Evolutionary conservation across 805 yeast genomes (phyloP), one percentile per base, ranked within the genome.

Genomic region (Tanozyma kutaoensis): DNA sequence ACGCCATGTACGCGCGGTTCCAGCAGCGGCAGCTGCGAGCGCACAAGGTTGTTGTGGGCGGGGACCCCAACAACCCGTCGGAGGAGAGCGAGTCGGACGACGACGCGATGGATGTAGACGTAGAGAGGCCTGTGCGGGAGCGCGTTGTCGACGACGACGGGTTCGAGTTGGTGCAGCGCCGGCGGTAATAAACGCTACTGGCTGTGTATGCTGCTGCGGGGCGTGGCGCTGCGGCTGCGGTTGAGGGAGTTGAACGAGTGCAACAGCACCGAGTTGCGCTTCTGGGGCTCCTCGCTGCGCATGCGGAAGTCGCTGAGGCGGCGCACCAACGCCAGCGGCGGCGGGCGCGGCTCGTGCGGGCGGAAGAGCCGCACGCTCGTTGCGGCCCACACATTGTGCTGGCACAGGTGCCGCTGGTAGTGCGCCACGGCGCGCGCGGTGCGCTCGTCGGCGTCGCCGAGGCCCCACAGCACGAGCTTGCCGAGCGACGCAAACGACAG

Each of bases 101-200:
- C 23, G 48, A 42, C 17, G 40, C 35, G 8, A 53, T 56, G 58
- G 56, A 54, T 11, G 39, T 50, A 3, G 55, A 52, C 24, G n/a
- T n/a, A n/a, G 45, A 44, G 20, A 15, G 7, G 7, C 17, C 17
- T 5, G 7, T 15, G 17, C 17, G 7, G 17, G 79, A 65, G 8
- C 93, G 94, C 2, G 46, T 78, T 8, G 65, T 88, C 7, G 97
- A 88, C 46, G 97, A 88, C 19, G 97, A 88, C 46, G 98, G 97
- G 1, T 88, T 88, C 45, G 91, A 85, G 40, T 52, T 84, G 34
- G 96, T 88, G 3, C 84, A 75, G 42, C n/a, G n/a, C n/a, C n/a
- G n/a, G n/a, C n/a, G n/a, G n/a, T n/a, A n/a, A n/a, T n/a, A n/a
- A n/a, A n/a, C n/a, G n/a, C n/a, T 11, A 21, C 11, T 21, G 11